These are phyloP conservation scores for Candida glucosophila DNA, from an alignment of 1,139 yeast species.

Conservation along the genomic window DNA sequence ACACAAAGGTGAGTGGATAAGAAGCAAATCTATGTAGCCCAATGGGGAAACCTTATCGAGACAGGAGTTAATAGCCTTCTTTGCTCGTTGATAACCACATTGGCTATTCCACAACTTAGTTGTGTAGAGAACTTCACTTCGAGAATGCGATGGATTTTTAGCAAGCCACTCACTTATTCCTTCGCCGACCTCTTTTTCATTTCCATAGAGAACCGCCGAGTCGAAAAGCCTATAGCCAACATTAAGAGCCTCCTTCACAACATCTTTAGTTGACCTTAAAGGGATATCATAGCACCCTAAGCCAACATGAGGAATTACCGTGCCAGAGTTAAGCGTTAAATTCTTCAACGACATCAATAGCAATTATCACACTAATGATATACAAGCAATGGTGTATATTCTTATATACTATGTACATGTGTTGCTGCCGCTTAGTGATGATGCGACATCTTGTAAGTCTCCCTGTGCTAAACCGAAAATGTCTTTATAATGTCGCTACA, in stretches of 20 bases:
- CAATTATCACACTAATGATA: too few relatives aligned
- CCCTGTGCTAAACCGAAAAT: too few relatives aligned
- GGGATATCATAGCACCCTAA: constrained; percentile 29
- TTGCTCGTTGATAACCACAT: constrained; percentile 17
- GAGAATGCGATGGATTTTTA: constrained; percentile 36
- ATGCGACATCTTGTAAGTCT: too few relatives aligned
- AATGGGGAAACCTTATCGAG: constrained; percentile 22
- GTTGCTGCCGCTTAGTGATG: too few relatives aligned
- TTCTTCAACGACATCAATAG: too few relatives aligned
- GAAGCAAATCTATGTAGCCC: constrained; percentile 41
- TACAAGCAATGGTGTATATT: too few relatives aligned
- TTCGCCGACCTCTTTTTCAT: constrained; percentile 48
- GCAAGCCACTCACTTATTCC: constrained; percentile 46
- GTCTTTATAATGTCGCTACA: too few relatives aligned
- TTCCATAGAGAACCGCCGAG: constrained; percentile 49
- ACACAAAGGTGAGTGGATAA: constrained; percentile 55
- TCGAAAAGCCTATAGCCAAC: constrained; percentile 52
- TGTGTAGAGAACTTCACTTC: constrained; percentile 63
- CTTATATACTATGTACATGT: too few relatives aligned
- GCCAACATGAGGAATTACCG: constrained; percentile 27
- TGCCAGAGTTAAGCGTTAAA: constrained; percentile 14
- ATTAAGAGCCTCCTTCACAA: constrained; percentile 39
- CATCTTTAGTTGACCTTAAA: constrained; percentile 13
- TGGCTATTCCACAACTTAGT: constrained; percentile 33
- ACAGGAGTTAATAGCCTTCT: constrained; percentile 19